Evolutionary conservation across 768 basidiomycete genomes (phyloP).

Genomic region (Grammothele lineata): DNA sequence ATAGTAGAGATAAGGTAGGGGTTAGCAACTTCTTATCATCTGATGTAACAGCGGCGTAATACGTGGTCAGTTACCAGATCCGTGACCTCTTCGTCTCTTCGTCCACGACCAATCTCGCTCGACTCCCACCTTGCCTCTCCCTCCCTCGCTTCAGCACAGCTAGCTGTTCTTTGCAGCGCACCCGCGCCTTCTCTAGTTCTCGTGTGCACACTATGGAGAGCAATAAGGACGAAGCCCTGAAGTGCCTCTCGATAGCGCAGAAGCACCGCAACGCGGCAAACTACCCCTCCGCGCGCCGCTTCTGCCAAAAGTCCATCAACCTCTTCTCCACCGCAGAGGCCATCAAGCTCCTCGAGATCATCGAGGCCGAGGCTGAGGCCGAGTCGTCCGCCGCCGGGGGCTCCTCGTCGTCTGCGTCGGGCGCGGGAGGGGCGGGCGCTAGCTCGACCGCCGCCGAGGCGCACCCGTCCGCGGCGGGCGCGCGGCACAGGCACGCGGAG

Average conservation of each 20-base stretch:
- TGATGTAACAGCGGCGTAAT: too few relatives aligned
- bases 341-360: constrained; percentile 54
- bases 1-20: too few relatives aligned
- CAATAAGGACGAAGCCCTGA: constrained; percentile 87
- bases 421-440: constrained; percentile 28
- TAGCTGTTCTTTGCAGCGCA: too few relatives aligned
- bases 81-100: not conserved
- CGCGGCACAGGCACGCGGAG: constrained; percentile 47
- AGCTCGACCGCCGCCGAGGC: constrained; percentile 54
- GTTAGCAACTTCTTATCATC: too few relatives aligned
- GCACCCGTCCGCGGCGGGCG: constrained; percentile 70
- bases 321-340: constrained; percentile 81
- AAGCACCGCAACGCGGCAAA: constrained; percentile 71
- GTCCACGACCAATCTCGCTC: not conserved
- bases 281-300: constrained; percentile 75
- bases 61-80: too few relatives aligned
- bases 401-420: constrained; percentile 25
- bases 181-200: too few relatives aligned
- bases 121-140: constrained; percentile 34
- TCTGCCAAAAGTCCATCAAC: constrained; percentile 82
- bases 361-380: constrained; percentile 52
- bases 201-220: constrained; percentile 53
- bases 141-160: constrained; percentile 61
- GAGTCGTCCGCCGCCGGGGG: constrained; percentile 33
- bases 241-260: constrained; percentile 76